A percentile compares a stretch with the other conserved stretches of the same genome.
Evolutionary conservation across 352 stramenopile genomes (phyloP).

Genomic region (Thraustochytrium sp.): DNA sequence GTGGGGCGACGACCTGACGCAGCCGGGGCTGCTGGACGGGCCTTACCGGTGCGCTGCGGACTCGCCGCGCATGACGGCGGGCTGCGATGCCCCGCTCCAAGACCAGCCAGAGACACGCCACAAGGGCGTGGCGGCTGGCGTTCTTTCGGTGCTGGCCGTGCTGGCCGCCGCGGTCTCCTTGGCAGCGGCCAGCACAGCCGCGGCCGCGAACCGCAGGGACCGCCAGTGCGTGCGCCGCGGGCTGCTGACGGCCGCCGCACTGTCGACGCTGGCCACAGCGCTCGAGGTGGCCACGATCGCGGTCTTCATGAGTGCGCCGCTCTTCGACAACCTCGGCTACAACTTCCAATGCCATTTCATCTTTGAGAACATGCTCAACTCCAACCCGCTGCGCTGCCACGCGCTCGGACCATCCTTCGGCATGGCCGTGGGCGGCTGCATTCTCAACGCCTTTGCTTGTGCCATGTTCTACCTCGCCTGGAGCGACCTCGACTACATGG

Average conservation of each 20-base stretch:
- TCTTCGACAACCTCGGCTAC: conserved; percentile 33
- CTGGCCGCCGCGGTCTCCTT: not conserved
- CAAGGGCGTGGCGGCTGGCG: not conserved
- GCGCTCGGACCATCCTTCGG: conserved; percentile 28
- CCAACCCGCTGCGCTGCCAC: conserved; percentile 12
- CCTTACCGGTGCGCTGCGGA: not conserved
- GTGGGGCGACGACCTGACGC: conserved; percentile 23
- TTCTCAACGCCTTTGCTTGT: conserved; percentile 10
- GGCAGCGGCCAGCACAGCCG: not conserved
- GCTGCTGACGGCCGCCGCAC: not conserved
- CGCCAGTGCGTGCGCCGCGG: not conserved
- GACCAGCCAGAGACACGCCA: not conserved
- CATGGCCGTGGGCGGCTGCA: conserved; percentile 15
- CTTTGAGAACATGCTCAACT: not conserved
- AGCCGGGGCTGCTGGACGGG: not conserved
- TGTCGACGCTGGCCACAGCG: not conserved
- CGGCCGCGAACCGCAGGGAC: not conserved
- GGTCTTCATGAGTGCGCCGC: conserved; percentile 20
- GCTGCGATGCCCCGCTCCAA: not conserved
- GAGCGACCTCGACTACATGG: not conserved
- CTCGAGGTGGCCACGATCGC: not conserved
- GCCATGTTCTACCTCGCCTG: conserved; percentile 26
- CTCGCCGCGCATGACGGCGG: not conserved
- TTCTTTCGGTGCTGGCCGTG: not conserved
- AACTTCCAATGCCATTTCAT: conserved; percentile 35